phyloP scores from a whole-genome alignment of 2,329 filamentous ascomycete genomes.

The Aureobasidium sp. region DNA sequence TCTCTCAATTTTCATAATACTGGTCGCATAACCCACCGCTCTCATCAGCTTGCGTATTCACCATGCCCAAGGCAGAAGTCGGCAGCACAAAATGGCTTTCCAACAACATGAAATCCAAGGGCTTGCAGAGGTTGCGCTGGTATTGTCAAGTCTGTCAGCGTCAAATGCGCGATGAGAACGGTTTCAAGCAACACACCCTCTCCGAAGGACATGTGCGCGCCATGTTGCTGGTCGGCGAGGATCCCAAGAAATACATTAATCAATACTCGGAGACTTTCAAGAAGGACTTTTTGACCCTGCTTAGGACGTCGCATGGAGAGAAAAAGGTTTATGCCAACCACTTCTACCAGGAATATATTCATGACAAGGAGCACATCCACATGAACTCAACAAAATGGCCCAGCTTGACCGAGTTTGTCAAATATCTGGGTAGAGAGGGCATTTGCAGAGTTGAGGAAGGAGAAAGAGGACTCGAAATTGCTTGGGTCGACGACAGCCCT shows the following conservation, averaged over 20 bases:
- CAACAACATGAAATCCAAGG: slow-evolving; percentile 84
- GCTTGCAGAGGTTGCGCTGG: slow-evolving; percentile 75
- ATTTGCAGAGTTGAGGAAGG: slow-evolving; percentile 87
- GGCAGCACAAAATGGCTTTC: slow-evolving; percentile 84
- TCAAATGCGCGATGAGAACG: slow-evolving; percentile 79
- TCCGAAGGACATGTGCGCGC: slow-evolving; percentile 83
- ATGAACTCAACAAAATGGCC: slow-evolving; percentile 93
- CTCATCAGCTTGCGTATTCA: neutral
- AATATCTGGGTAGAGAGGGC: slow-evolving; percentile 76
- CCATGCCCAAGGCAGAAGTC: slow-evolving; percentile 64
- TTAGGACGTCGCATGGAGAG: slow-evolving; percentile 81
- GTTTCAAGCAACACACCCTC: slow-evolving; percentile 74
- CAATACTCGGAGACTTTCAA: slow-evolving; percentile 77
- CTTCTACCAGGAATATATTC: slow-evolving; percentile 93
- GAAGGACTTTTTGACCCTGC: slow-evolving; percentile 66
- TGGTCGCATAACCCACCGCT: neutral
- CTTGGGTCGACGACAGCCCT: slow-evolving; percentile 87
- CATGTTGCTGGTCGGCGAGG: slow-evolving; percentile 80
- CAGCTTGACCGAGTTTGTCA: slow-evolving; percentile 82
- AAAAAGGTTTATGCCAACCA: slow-evolving; percentile 84
- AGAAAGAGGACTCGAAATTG: slow-evolving; percentile 75
- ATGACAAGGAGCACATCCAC: slow-evolving; percentile 79
- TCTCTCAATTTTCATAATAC: neutral
- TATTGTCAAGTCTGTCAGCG: slow-evolving; percentile 77
- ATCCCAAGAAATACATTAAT: slow-evolving; percentile 76